Evolutionary conservation across 23 red algal genomes (phyloP).

Genomic region (Chondrus crispus): DNA sequence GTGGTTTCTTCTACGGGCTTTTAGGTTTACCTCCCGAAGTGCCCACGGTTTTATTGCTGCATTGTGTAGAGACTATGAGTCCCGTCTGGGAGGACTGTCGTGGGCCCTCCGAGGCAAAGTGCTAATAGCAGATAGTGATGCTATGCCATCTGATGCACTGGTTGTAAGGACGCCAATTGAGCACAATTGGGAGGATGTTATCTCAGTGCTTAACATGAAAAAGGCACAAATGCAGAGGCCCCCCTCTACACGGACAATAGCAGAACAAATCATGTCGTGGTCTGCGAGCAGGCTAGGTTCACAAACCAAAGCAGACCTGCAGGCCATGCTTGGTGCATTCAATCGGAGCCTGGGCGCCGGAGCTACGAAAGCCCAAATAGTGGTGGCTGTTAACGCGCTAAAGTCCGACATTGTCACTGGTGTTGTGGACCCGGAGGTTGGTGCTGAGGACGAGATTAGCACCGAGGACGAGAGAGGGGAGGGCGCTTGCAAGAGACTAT

Average conservation of each 20-base stretch:
- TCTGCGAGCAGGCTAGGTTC: neutral
- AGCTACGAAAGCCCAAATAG: neutral
- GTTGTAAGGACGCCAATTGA: neutral
- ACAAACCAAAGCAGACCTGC: neutral
- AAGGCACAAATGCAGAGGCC: neutral
- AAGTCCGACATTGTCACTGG: neutral
- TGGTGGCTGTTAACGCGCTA: neutral
- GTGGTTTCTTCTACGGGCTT: neutral
- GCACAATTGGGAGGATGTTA: neutral
- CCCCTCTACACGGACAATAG: neutral
- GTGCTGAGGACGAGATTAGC: neutral
- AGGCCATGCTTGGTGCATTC: neutral
- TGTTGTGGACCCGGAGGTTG: too few relatives aligned
- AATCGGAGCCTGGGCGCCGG: neutral
- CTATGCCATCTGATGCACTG: neutral
- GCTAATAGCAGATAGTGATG: neutral
- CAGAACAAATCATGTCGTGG: neutral
- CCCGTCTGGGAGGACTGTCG: neutral
- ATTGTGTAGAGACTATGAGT: neutral
- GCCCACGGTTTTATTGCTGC: neutral
- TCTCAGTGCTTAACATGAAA: neutral
- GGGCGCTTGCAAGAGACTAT: neutral
- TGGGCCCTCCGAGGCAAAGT: neutral
- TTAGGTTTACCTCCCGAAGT: neutral
- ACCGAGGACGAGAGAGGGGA: neutral